Conservation (phyloP, 2,329 filamentous ascomycete genomes). For the Fusarium albidum region DNA sequence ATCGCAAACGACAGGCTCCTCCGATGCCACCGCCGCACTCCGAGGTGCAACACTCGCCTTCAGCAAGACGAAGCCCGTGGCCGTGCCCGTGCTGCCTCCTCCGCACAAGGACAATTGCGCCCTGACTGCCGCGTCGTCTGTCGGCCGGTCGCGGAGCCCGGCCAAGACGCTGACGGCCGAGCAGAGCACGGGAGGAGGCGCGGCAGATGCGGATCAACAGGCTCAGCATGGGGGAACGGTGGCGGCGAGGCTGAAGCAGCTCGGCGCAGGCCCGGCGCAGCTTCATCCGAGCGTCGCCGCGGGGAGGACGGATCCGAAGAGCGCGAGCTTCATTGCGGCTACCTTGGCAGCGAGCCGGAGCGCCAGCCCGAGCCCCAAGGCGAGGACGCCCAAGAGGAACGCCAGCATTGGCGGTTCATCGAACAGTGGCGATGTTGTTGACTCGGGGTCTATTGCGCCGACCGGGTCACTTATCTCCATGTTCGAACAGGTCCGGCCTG, state of each 20-base stretch:
- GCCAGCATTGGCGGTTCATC: constrained; percentile 43
- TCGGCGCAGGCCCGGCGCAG: constrained; percentile 32
- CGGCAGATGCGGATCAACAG: constrained; percentile 33
- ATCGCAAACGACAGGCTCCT: constrained; percentile 40
- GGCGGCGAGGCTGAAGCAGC: constrained; percentile 38
- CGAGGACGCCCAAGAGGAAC: constrained; percentile 39
- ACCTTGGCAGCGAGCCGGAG: constrained; percentile 66
- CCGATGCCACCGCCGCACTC: constrained; percentile 56
- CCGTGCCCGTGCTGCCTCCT: constrained; percentile 38
- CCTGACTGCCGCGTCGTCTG: constrained; percentile 54
- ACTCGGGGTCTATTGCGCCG: constrained; percentile 67
- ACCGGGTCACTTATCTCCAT: constrained; percentile 72
- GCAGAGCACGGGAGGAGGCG: constrained; percentile 51
- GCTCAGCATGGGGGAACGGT: constrained; percentile 30
- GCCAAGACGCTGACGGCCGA: constrained; percentile 41
- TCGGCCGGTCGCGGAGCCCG: constrained; percentile 43
- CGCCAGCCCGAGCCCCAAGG: constrained; percentile 49
- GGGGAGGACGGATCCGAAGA: constrained; percentile 51
- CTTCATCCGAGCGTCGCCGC: constrained; percentile 25
- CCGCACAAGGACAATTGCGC: constrained; percentile 48
- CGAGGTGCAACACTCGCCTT: constrained; percentile 66
- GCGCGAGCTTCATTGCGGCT: constrained; percentile 64
- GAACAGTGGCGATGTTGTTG: constrained; percentile 41
- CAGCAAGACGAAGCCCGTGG: constrained; percentile 47
- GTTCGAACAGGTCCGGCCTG: constrained; percentile 64